phyloP scores from a whole-genome alignment of 169 alveolate species.

The Eimeria maxima region DNA sequence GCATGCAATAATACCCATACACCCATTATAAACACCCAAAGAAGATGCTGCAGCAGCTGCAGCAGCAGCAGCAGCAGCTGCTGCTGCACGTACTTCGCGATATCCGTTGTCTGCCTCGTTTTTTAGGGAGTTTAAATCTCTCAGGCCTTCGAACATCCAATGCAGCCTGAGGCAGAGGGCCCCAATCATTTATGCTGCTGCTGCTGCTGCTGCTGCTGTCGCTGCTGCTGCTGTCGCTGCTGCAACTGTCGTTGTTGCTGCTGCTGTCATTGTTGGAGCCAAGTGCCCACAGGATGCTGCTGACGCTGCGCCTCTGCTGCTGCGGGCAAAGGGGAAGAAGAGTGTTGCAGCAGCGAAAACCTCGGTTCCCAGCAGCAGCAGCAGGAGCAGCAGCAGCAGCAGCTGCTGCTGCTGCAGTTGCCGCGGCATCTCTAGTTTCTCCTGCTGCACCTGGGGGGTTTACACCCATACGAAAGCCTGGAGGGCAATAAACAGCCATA shows the following conservation, averaged over 20 bases:
- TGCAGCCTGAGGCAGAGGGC: neutral
- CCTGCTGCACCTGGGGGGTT: neutral
- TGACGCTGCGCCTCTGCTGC: neutral
- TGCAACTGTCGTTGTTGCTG: neutral
- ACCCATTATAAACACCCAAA: too few relatives aligned
- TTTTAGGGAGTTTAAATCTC: neutral
- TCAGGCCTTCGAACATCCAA: conserved; percentile 30
- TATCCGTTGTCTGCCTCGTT: conserved; percentile 21
- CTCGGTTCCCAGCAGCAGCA: neutral
- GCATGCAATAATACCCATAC: too few relatives aligned
- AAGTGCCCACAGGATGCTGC: neutral
- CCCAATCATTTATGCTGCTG: conserved; percentile 10
- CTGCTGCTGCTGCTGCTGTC: conserved; percentile 2
- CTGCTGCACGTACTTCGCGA: conserved; percentile 1
- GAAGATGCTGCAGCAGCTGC: neutral
- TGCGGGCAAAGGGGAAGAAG: neutral
- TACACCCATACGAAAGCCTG: neutral
- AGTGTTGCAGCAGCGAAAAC: neutral
- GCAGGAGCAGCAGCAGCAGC: neutral
- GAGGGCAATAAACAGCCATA: neutral
- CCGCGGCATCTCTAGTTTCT: neutral
- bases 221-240: conserved; percentile 9
- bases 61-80: neutral
- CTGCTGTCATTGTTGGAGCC: neutral
- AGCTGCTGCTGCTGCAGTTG: conserved; percentile 11